Conservation (phyloP, 2,329 filamentous ascomycete genomes). For the Bipolaris victoriae region DNA sequence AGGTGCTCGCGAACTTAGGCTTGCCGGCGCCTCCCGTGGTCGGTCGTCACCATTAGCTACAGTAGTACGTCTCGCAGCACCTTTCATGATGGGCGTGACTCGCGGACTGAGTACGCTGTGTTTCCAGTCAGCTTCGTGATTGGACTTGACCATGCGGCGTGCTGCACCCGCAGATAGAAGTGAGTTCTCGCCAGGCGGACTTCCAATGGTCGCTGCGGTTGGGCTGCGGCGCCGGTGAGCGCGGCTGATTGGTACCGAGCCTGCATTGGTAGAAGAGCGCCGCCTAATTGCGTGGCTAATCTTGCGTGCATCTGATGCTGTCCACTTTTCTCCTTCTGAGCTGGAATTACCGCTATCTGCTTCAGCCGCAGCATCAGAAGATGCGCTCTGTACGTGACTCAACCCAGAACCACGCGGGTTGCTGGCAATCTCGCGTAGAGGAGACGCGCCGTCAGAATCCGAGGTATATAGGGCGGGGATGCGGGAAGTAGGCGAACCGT, state of each 20-base stretch:
- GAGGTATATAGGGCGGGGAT: conserved; percentile 65
- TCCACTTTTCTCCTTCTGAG: conserved; percentile 60
- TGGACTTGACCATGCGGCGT: conserved; percentile 68
- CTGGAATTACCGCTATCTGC: conserved; percentile 45
- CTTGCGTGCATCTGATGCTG: conserved; percentile 59
- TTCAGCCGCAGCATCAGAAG: conserved; percentile 31
- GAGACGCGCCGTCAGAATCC: conserved; percentile 58
- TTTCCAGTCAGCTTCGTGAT: conserved; percentile 63
- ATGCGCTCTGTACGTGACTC: conserved; percentile 56
- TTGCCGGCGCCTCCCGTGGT: conserved; percentile 29
- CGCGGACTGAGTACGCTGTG: conserved; percentile 67
- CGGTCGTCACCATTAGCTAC: conserved; percentile 45
- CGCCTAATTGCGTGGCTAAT: conserved; percentile 64
- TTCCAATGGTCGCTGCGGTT: conserved; percentile 52
- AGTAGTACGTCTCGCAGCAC: conserved; percentile 46
- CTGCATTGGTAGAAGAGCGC: conserved; percentile 54
- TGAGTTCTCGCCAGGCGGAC: conserved; percentile 63
- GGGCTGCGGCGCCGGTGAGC: conserved; percentile 63
- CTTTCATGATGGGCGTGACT: conserved; percentile 65
- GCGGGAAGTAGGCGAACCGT: conserved; percentile 67
- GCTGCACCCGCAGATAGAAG: conserved; percentile 71
- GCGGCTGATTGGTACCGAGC: conserved; percentile 49
- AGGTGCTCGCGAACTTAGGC: conserved; percentile 36
- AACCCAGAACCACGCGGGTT: conserved; percentile 60
- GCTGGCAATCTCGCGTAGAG: conserved; percentile 54